Evolutionary conservation across 2,329 filamentous ascomycete genomes (phyloP).

Genomic region (Sporothrix luriei): DNA sequence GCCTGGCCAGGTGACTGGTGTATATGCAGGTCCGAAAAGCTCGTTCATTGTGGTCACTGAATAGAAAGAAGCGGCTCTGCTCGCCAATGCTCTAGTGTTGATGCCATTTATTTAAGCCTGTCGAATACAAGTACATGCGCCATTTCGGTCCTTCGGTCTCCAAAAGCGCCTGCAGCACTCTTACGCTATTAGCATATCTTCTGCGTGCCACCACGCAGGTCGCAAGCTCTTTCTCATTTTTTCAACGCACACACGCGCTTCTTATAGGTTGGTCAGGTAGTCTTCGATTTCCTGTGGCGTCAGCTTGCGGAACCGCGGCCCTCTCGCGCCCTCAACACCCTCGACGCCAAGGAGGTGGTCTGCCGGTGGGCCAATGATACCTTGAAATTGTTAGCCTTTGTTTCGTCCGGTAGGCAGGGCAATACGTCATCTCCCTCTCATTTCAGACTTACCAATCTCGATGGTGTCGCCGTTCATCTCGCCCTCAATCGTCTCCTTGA

Average conservation of each 20-base stretch:
- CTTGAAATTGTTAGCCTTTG: slow-evolving; percentile 48
- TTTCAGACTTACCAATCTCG: slow-evolving; percentile 75
- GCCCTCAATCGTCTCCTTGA: slow-evolving; percentile 99
- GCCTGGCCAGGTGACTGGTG: slow-evolving; percentile 43
- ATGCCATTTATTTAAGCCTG: slow-evolving; percentile 27
- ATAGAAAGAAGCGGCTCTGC: background rate
- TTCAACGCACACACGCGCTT: slow-evolving; percentile 25
- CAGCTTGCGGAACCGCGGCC: slow-evolving; percentile 89
- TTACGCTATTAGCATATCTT: background rate
- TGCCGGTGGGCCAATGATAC: slow-evolving; percentile 92
- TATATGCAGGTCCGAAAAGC: slow-evolving; percentile 53
- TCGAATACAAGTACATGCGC: slow-evolving; percentile 35
- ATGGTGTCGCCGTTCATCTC: slow-evolving; percentile 99
- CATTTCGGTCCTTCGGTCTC: background rate
- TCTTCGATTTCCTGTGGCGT: slow-evolving; percentile 98
- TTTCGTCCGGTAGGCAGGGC: background rate
- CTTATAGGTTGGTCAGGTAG: slow-evolving; percentile 96
- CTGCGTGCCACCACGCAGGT: background rate
- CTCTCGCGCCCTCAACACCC: slow-evolving; percentile 80
- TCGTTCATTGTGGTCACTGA: slow-evolving; percentile 51
- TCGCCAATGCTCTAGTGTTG: slow-evolving; percentile 17
- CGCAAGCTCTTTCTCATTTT: background rate
- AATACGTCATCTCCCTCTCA: no score
- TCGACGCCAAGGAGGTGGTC: slow-evolving; percentile 90
- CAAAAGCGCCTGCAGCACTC: background rate